Base-by-base conservation (phyloP, 306 rosid genomes). In the Trifolium subterraneum region DNA sequence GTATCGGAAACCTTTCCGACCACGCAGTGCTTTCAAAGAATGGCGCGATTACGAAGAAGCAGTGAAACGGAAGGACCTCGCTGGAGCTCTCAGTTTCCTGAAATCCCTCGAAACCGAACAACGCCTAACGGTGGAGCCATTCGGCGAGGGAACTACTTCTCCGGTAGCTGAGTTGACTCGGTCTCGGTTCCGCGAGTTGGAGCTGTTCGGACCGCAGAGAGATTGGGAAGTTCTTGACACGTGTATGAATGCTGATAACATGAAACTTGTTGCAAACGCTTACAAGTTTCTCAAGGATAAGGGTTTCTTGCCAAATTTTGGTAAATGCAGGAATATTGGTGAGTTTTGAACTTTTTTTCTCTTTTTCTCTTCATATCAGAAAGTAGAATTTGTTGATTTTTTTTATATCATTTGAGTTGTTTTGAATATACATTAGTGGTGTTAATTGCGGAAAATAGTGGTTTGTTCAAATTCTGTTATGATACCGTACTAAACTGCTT, bases 21-120 rank as follows among this genome's bases (percentile, higher is more conserved):
- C 13, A 1, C 42, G 20, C 48, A 60, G 76, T 14, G 93, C 89
- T 60, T 78, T 93, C 72, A 90, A 90, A 45, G 93, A 91, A 81
- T 93, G 98, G 98, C 81, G 83, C 3, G 98, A 93, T 11, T 93
- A 91, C 84, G 98, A 91, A 77, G 98, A 91, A 35, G 98, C 97
- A 8, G 88, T 93, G 71, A 93, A 88, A 86, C 97, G 96, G 77
- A 93, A 89, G 64, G 98, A 93, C 90, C 97, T 93, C 25, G 92
- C 90, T 12, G 86, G 86, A 35, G 98, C 98, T 75, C 90, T 93
- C 39, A 51, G 80, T 39, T 91, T 93, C 83, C 76, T 93, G 22
- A 84, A 88, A 71, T 82, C 96, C 76, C 50, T 82, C 2, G 90
- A 89, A 74, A 50, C 77, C 67, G 83, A 82, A 18, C 74, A 82